Evolutionary conservation across 2,329 filamentous ascomycete species (phyloP).

Genomic region (Dactylellina haptotyla): DNA sequence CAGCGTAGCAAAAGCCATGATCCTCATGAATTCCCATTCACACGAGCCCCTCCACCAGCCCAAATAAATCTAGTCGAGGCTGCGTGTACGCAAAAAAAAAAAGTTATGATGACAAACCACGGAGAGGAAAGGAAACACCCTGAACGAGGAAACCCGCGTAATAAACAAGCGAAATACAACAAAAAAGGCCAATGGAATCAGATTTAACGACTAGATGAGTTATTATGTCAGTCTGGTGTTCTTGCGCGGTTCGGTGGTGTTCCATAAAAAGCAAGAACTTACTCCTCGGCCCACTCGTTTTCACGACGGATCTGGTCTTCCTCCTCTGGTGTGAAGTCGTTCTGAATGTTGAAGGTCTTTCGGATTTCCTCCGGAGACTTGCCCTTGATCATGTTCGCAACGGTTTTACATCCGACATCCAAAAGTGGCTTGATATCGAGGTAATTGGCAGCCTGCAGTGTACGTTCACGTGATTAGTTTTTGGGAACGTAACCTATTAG

Average conservation of each 20-base stretch:
- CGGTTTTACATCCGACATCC: slow-evolving; percentile 98
- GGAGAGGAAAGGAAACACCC: not conserved
- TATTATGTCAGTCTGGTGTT: not conserved
- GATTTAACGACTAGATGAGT: slow-evolving; percentile 37
- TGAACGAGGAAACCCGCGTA: not conserved
- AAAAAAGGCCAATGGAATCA: not conserved
- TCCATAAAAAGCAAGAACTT: slow-evolving; percentile 57
- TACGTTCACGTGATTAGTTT: slow-evolving; percentile 39
- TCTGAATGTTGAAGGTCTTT: slow-evolving; percentile 99
- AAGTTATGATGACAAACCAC: not conserved
- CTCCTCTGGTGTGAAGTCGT: slow-evolving; percentile 98
- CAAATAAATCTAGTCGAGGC: no score
- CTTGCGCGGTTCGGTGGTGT: not conserved
- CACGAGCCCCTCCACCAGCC: no score
- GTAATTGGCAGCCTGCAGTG: slow-evolving; percentile 88
- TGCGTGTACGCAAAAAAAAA: no score
- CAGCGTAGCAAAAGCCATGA: not conserved
- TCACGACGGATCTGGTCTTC: slow-evolving; percentile 95
- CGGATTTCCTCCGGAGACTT: slow-evolving; percentile 99
- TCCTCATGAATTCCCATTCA: no score
- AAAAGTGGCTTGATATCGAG: slow-evolving; percentile 98
- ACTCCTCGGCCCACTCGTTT: slow-evolving; percentile 91
- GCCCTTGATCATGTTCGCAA: slow-evolving; percentile 99
- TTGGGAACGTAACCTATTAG: slow-evolving; percentile 10
- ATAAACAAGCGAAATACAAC: not conserved